Evolutionary conservation across 495 filamentous ascomycete genomes (phyloP), one percentile per base, ranked within the genome.

Genomic region (Echria macrotheca): DNA sequence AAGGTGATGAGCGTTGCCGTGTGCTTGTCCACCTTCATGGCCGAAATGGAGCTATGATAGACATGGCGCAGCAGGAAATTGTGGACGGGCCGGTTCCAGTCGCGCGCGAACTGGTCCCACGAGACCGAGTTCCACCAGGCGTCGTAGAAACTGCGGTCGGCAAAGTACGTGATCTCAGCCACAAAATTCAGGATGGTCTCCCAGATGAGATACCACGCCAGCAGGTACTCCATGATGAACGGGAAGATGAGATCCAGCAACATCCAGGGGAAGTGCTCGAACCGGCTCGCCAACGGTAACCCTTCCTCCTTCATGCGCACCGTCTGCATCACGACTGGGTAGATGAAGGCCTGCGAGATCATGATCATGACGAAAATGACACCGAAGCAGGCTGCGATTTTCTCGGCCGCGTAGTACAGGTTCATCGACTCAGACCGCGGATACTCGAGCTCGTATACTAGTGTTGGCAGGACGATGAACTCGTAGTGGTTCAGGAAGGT

Each of bases 401-500:
- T 89, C 61, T 89, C 85, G 3, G 73, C 72, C 6, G 85, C 84
- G 59, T 87, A 89, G 49, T 65, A 69, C 82, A 84, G 86, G 63
- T 85, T 77, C 56, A 86, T 84, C 9, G 53, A 63, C 21, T 83
- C 74, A 35, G 82, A 82, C 24, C 85, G 76, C 9, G 85, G 85
- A 57, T 89, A 89, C 54, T 84, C 80, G 12, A 89, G 74, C 60
- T 89, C 85, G 67, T 89, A 89, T 12, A 88, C 82, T 24, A 86
- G 65, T 6, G 84, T 89, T 21, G 85, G 85, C 12, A 89, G 73
- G 35, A 80, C 76, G 49, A 84, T 79, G 64, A 80, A 89, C 49
- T 86, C 84, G 57, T 78, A 77, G 54, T 82, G 83, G 65, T 88
- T 86, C 36, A 49, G 36, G 41, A 80, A 50, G 2, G 79, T 86